Conservation (phyloP, 495 filamentous ascomycete genomes). For the Daldinia loculata region DNA sequence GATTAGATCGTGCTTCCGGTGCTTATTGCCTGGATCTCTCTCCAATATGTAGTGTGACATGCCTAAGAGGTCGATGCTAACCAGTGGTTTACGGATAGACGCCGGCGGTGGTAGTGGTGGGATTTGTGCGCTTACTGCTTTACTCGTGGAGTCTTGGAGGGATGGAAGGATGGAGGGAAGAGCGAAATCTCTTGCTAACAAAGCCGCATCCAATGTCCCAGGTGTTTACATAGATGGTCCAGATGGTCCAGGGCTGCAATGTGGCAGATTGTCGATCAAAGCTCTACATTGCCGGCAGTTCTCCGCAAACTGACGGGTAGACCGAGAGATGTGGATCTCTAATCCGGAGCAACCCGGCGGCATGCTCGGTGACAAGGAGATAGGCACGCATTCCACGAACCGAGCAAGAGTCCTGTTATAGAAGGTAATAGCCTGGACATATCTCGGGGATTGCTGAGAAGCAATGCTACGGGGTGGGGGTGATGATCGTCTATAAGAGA, state of each 20-base stretch:
- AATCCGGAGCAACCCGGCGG: constrained; percentile 15
- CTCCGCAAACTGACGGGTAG: constrained; percentile 16
- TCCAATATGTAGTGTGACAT: constrained; percentile 36
- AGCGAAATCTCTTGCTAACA: not conserved
- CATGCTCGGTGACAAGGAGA: not conserved
- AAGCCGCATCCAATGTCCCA: not conserved
- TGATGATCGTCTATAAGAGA: not conserved
- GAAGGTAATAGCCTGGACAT: not conserved
- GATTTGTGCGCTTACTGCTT: constrained; percentile 21
- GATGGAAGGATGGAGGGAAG: constrained; percentile 1
- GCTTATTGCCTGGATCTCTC: constrained; percentile 23
- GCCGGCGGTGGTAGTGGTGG: constrained; percentile 13
- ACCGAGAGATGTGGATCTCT: constrained; percentile 15
- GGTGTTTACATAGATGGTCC: not conserved
- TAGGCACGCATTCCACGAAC: no score
- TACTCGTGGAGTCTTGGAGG: no score
- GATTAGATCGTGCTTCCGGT: constrained; percentile 33
- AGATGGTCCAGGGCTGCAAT: not conserved
- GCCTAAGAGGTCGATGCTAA: constrained; percentile 11
- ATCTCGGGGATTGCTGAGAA: not conserved
- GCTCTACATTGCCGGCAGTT: not conserved
- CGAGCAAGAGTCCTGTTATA: not conserved
- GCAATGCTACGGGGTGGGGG: not conserved
- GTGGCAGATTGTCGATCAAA: not conserved
- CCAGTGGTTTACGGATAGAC: constrained; percentile 20